These are phyloP conservation scores for Trichophyton equinum DNA, from an alignment of 2,329 filamentous ascomycete genomes.

Conservation along the genomic window DNA sequence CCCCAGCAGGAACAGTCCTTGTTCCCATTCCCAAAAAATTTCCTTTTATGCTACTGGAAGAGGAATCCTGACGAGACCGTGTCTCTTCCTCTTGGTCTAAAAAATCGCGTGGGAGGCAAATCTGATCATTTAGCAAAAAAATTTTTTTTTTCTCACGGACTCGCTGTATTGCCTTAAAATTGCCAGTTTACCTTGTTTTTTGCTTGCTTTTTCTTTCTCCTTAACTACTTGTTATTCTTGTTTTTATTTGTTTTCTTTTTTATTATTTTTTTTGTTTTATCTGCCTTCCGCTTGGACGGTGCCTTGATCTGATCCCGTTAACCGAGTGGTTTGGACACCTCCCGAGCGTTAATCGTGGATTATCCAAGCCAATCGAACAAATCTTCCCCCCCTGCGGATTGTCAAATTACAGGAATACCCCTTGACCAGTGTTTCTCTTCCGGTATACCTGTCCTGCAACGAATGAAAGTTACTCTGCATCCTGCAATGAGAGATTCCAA, in stretches of 20 bases:
- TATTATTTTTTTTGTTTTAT: neutral
- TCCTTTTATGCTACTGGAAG: conserved; percentile 4
- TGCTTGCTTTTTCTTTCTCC: neutral
- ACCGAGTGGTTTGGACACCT: neutral
- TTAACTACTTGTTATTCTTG: neutral
- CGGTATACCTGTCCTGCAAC: neutral
- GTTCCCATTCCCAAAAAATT: neutral
- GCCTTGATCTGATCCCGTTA: neutral
- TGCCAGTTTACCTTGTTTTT: conserved; percentile 3
- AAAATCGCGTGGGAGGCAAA: conserved; percentile 3
- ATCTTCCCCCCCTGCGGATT: neutral
- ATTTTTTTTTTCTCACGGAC: neutral
- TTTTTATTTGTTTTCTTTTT: neutral
- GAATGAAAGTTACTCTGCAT: neutral
- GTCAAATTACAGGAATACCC: neutral
- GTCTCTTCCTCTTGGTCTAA: conserved; percentile 6
- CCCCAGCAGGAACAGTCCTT: neutral
- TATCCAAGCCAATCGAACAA: neutral
- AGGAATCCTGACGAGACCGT: neutral
- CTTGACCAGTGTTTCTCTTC: neutral
- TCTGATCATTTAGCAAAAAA: conserved; percentile 3
- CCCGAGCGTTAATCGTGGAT: neutral
- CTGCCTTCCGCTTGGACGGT: neutral
- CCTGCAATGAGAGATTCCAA: neutral
- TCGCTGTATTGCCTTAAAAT: conserved; percentile 4